phyloP scores from a whole-genome alignment of 352 stramenopile species.

The Thraustochytrium sp. region DNA sequence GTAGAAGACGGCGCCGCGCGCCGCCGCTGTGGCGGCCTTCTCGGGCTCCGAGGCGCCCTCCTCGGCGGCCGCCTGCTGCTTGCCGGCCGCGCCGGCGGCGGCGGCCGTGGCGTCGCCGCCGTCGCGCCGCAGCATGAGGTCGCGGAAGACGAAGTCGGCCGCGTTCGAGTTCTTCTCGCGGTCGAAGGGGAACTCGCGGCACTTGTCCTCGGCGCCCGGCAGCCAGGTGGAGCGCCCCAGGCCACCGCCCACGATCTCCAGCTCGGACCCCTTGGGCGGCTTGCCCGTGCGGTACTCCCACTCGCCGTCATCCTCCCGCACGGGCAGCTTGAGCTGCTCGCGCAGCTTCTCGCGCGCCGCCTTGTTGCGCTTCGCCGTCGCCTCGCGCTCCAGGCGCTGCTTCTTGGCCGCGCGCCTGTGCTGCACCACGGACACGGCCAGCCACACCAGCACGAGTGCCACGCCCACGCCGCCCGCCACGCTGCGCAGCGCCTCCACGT shows the following conservation, averaged over 20 bases:
- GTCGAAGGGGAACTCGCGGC: slow-evolving; percentile 15
- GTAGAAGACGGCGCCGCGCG: slow-evolving; percentile 59
- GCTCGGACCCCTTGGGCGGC: neutral
- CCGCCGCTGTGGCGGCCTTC: slow-evolving; percentile 1
- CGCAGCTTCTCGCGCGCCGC: neutral
- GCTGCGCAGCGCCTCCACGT: too few species aligned
- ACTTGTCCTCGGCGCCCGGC: neutral
- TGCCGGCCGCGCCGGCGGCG: neutral
- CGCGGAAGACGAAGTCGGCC: slow-evolving; percentile 19
- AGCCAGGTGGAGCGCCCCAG: slow-evolving; percentile 23
- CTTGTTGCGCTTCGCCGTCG: neutral
- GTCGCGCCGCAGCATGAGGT: slow-evolving; percentile 2
- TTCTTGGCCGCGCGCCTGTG: neutral
- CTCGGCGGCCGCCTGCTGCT: neutral
- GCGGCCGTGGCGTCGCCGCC: neutral
- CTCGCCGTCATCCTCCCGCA: neutral
- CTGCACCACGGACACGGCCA: neutral
- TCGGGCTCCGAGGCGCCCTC: neutral
- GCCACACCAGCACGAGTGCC: neutral
- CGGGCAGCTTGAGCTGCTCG: slow-evolving; percentile 7
- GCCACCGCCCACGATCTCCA: slow-evolving; percentile 11
- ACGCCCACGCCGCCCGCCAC: too few species aligned
- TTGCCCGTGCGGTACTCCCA: neutral
- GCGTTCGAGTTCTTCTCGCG: slow-evolving; percentile 27
- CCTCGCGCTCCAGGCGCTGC: neutral